Evolutionary conservation across 78 protist genomes (phyloP).

Genomic region (Monosiga brevicollis): DNA sequence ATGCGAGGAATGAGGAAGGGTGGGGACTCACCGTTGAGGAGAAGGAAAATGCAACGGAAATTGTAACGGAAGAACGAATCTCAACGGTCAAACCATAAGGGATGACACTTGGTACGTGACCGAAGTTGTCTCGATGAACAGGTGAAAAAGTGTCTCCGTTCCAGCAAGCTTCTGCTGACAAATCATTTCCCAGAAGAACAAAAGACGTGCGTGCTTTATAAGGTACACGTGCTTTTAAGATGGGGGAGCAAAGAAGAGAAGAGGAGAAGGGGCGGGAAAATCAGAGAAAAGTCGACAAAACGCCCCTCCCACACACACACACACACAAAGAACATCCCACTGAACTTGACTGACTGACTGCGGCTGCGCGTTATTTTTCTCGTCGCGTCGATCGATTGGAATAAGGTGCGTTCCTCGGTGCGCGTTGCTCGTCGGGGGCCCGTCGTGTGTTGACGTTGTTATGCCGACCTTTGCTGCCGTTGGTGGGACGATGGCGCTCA

Average conservation of each 20-base stretch:
- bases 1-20: no score
- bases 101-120: not conserved
- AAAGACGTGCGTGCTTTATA: not conserved
- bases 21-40: no score
- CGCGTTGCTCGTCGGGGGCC: not conserved
- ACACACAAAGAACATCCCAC: not conserved
- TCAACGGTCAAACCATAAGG: not conserved
- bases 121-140: not conserved
- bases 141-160: no score
- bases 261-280: not conserved
- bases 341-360: not conserved
- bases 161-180: no score
- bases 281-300: not conserved
- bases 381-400: not conserved
- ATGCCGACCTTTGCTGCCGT: no score
- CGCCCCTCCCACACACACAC: not conserved
- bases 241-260: not conserved
- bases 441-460: not conserved
- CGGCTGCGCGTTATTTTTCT: not conserved
- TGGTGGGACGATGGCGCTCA: no score
- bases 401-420: not conserved
- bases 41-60: no score
- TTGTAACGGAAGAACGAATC: no score
- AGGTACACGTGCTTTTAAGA: not conserved
- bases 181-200: not conserved